Evolutionary conservation across 441 rosid genomes (phyloP).

Genomic region (Erodium trifolium): DNA sequence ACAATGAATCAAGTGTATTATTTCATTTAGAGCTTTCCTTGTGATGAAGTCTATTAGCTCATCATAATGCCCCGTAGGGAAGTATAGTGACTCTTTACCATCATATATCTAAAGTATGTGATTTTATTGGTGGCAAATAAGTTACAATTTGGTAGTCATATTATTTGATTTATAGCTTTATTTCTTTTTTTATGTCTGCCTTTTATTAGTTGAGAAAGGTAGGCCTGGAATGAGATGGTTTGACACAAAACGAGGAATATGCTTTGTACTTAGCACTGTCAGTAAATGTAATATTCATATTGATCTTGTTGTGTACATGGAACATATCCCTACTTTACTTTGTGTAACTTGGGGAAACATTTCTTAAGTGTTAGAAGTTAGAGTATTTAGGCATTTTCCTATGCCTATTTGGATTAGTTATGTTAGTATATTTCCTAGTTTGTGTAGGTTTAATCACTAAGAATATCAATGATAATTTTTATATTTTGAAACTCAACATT

Average conservation of each 20-base stretch:
- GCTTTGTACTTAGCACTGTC: background rate
- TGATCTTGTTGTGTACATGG: background rate
- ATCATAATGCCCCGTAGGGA: background rate
- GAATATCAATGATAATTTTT: too few species aligned
- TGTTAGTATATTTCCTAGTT: too few species aligned
- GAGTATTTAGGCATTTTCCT: too few species aligned
- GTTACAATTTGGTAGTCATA: background rate
- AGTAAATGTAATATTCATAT: background rate
- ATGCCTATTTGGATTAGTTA: too few species aligned
- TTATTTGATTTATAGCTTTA: background rate
- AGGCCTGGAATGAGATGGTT: background rate
- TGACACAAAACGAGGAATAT: background rate
- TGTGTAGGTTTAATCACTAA: too few species aligned
- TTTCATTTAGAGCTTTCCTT: background rate
- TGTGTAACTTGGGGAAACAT: background rate
- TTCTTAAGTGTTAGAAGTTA: background rate
- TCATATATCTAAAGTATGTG: slow-evolving; percentile 13
- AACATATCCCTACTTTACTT: background rate
- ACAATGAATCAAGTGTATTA: background rate
- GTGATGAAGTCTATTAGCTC: background rate
- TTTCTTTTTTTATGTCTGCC: background rate
- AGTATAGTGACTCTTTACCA: slow-evolving; percentile 21
- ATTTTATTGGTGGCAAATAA: background rate
- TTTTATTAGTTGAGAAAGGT: background rate
- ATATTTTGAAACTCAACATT: background rate